These are phyloP conservation scores for Hymenoscyphus fraxineus DNA, from an alignment of 2,329 filamentous ascomycete genomes.

Conservation along the genomic window DNA sequence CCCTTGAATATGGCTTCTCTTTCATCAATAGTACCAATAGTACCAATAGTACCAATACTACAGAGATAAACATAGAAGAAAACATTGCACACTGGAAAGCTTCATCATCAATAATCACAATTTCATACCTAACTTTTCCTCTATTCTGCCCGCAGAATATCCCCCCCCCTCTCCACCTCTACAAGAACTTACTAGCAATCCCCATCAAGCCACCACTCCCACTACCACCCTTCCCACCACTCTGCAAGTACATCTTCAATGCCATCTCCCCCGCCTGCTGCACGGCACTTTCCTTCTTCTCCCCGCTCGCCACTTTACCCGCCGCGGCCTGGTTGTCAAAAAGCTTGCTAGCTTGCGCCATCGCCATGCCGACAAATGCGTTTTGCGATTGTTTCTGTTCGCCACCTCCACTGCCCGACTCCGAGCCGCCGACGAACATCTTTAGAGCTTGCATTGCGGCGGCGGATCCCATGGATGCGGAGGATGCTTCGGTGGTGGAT, in stretches of 20 bases:
- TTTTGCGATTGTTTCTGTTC: slow-evolving; percentile 56
- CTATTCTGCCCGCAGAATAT: not conserved
- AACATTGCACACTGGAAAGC: too few relatives aligned
- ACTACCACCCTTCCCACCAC: slow-evolving; percentile 44
- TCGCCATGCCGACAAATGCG: slow-evolving; percentile 78
- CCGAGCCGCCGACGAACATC: slow-evolving; percentile 62
- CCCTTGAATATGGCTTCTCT: too few relatives aligned
- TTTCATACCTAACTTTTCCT: not conserved
- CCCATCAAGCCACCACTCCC: slow-evolving; percentile 45
- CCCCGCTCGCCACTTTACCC: slow-evolving; percentile 51
- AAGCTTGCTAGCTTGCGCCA: slow-evolving; percentile 78
- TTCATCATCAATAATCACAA: not conserved
- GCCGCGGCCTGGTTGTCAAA: slow-evolving; percentile 56
- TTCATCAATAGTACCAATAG: too few relatives aligned
- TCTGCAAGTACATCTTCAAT: slow-evolving; percentile 87
- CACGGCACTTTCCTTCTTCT: slow-evolving; percentile 77
- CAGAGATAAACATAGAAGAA: too few relatives aligned
- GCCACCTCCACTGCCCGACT: slow-evolving; percentile 41
- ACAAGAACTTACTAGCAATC: slow-evolving; percentile 59
- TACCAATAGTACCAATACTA: too few relatives aligned
- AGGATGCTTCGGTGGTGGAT: slow-evolving; percentile 41
- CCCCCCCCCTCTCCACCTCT: slow-evolving; percentile 19
- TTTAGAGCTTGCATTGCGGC: slow-evolving; percentile 80
- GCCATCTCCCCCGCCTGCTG: slow-evolving; percentile 81
- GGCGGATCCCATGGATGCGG: slow-evolving; percentile 61